These are phyloP conservation scores for Secale cereale DNA, from an alignment of 176 grass and related monocot genomes.

Conservation along the genomic window DNA sequence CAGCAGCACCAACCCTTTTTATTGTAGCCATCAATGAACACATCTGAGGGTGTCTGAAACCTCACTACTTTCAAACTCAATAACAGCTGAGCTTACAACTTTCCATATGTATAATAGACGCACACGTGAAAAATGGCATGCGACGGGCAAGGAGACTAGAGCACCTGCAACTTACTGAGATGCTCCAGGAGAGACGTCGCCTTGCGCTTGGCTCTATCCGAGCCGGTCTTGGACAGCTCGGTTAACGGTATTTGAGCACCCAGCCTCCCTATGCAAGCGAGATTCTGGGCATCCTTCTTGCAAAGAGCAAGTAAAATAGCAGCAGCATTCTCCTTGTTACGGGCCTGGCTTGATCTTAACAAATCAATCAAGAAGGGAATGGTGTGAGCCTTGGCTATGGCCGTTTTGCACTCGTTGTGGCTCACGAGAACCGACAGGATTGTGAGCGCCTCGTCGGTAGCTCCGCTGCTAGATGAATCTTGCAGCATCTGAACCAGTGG, in stretches of 20 bases:
- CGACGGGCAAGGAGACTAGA: constrained; percentile 35
- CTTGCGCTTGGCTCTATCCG: constrained; percentile 95
- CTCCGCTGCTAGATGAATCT: constrained; percentile 66
- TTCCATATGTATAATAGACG: constrained; percentile 37
- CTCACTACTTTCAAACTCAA: constrained; percentile 46
- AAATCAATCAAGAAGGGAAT: constrained; percentile 87
- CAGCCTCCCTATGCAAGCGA: constrained; percentile 77
- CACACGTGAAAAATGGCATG: constrained; percentile 41
- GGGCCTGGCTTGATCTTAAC: constrained; percentile 69
- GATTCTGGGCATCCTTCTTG: constrained; percentile 92
- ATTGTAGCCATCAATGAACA: constrained; percentile 21
- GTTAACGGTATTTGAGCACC: constrained; percentile 87
- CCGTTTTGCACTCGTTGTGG: constrained; percentile 84
- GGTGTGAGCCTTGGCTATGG: constrained; percentile 74
- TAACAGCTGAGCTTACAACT: constrained; percentile 34
- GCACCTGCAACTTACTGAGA: constrained; percentile 83
- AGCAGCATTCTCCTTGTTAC: constrained; percentile 89
- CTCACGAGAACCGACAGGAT: constrained; percentile 90
- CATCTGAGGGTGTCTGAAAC: constrained; percentile 30
- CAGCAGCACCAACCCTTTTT: constrained; percentile 26
- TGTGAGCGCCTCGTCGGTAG: constrained; percentile 76
- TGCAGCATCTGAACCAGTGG: constrained; percentile 84
- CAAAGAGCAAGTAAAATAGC: constrained; percentile 94
- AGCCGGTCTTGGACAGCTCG: constrained; percentile 79
- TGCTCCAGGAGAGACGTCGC: constrained; percentile 88